Conservation (phyloP, 2,329 filamentous ascomycete species). For the Aspergillus aculeatinus region DNA sequence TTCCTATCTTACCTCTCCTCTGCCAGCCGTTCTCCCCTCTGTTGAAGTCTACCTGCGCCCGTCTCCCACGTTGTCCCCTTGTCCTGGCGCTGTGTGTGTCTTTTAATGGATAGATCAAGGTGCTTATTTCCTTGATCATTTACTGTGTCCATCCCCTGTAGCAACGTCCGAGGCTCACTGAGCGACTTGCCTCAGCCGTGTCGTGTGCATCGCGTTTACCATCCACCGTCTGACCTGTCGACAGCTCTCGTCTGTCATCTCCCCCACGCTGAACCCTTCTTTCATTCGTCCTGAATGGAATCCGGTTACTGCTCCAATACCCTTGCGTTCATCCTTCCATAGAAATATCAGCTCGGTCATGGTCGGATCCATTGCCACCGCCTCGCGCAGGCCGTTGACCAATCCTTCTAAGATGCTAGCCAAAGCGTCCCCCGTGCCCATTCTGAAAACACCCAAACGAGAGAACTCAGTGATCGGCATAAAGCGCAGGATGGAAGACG, state of each 20-base stretch:
- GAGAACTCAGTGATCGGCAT: slow-evolving; percentile 23
- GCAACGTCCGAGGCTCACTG: slow-evolving; percentile 13
- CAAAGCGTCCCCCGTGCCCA: slow-evolving; percentile 35
- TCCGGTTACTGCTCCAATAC: slow-evolving; percentile 8
- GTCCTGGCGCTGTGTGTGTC: slow-evolving; percentile 6
- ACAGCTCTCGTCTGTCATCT: not conserved
- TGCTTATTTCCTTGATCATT: slow-evolving; percentile 1
- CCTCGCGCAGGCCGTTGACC: slow-evolving; percentile 26
- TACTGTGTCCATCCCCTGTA: slow-evolving; percentile 17
- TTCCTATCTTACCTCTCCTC: slow-evolving; percentile 1
- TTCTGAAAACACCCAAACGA: slow-evolving; percentile 38
- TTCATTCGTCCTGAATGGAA: slow-evolving; percentile 18
- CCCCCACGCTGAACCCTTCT: not conserved
- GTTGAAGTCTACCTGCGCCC: not conserved
- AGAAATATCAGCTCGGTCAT: slow-evolving; percentile 26
- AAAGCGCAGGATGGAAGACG: slow-evolving; percentile 41
- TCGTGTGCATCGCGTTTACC: slow-evolving; percentile 19
- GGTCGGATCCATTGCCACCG: slow-evolving; percentile 34
- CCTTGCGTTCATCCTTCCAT: slow-evolving; percentile 10
- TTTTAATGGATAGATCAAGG: slow-evolving; percentile 21
- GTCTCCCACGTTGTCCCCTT: slow-evolving; percentile 1
- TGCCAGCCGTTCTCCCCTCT: slow-evolving; percentile 7
- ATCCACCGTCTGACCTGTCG: not conserved
- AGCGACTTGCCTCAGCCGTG: slow-evolving; percentile 12
- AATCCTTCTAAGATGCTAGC: slow-evolving; percentile 33